Conservation (phyloP, 352 stramenopile species). For the Globisporangium abappressorium region DNA sequence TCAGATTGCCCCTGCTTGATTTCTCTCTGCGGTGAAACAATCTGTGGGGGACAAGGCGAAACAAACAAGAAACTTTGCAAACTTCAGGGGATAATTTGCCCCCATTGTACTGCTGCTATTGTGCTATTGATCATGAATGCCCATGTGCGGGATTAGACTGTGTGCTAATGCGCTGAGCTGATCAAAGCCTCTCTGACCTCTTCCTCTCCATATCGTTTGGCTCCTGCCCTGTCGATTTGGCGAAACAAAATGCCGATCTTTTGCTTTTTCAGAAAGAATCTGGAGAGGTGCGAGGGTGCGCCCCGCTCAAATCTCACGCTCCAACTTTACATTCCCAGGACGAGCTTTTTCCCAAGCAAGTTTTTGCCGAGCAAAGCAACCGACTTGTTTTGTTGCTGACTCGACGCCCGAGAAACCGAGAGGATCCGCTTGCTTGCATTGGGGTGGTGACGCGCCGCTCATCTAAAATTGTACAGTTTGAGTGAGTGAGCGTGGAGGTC, state of each 20-base stretch:
- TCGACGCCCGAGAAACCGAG: background rate
- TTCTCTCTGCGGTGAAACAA: background rate
- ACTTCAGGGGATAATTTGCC: background rate
- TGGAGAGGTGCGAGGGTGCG: background rate
- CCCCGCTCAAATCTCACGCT: conserved; percentile 6
- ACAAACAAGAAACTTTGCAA: no score
- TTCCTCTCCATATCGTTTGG: background rate
- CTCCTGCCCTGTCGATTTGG: conserved; percentile 4
- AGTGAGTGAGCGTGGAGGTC: background rate
- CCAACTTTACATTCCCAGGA: conserved; percentile 4
- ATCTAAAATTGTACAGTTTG: background rate
- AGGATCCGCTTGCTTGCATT: background rate
- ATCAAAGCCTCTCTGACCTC: background rate
- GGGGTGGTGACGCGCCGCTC: background rate
- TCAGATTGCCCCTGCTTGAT: no score
- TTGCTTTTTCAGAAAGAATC: background rate
- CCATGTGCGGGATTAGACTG: background rate
- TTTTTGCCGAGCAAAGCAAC: conserved; percentile 3
- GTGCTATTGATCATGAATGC: background rate
- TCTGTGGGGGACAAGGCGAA: background rate
- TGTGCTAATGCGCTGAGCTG: background rate
- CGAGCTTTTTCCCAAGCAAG: background rate
- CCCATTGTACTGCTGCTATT: background rate
- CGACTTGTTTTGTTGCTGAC: conserved; percentile 8
- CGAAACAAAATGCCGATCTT: conserved; percentile 1